Conservation (phyloP, 1,139 yeast species). For the Williopsis jadinii region DNA sequence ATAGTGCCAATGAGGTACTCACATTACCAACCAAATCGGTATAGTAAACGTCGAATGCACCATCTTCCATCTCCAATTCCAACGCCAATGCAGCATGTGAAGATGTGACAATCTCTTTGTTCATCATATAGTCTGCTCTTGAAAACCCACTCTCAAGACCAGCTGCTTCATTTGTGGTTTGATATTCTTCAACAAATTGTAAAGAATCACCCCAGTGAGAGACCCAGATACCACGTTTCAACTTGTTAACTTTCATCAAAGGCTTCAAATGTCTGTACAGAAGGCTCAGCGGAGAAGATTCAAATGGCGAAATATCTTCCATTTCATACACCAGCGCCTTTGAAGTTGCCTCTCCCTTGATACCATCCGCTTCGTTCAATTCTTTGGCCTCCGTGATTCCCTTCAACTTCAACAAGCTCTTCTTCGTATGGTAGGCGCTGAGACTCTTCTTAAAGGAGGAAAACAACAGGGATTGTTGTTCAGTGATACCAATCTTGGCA, state of each 20-base stretch:
- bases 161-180: slow-evolving; percentile 73
- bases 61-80: slow-evolving; percentile 44
- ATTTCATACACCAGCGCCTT: slow-evolving; percentile 54
- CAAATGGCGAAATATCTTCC: slow-evolving; percentile 39
- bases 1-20: slow-evolving; percentile 59
- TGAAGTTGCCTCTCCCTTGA: slow-evolving; percentile 26
- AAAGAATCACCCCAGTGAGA: slow-evolving; percentile 64
- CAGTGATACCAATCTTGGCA: slow-evolving; percentile 49
- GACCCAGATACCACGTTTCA: slow-evolving; percentile 78
- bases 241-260: slow-evolving; percentile 47
- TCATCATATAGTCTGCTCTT: slow-evolving; percentile 67
- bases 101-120: slow-evolving; percentile 36
- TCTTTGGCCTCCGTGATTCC: slow-evolving; percentile 48
- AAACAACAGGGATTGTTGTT: slow-evolving; percentile 52
- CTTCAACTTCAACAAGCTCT: slow-evolving; percentile 41
- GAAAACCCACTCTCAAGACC: slow-evolving; percentile 62
- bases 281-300: slow-evolving; percentile 43
- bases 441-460: slow-evolving; percentile 50
- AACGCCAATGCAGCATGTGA: slow-evolving; percentile 32
- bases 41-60: slow-evolving; percentile 59
- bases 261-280: slow-evolving; percentile 66
- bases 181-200: slow-evolving; percentile 79
- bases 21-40: slow-evolving; percentile 93
- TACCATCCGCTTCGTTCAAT: slow-evolving; percentile 18
- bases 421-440: slow-evolving; percentile 55